phyloP scores from a whole-genome alignment of 2,329 filamentous ascomycete genomes.

The Teratosphaeria destructans region DNA sequence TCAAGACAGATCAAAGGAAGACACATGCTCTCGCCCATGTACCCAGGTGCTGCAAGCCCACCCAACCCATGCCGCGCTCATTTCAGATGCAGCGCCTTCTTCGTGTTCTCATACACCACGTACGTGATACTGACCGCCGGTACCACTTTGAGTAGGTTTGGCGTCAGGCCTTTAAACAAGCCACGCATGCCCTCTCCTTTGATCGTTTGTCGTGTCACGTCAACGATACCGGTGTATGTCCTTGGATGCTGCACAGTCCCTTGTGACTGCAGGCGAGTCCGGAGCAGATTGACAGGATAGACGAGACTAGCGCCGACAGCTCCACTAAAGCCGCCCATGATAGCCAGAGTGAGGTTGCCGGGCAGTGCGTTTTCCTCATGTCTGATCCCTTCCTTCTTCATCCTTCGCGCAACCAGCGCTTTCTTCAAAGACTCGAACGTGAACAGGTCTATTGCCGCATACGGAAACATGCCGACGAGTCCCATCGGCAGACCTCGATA shows the following conservation, averaged over 20 bases:
- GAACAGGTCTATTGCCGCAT: conserved; percentile 90
- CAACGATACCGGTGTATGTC: conserved; percentile 82
- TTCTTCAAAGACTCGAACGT: conserved; percentile 91
- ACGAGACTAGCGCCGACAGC: conserved; percentile 89
- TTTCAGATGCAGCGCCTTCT: conserved; percentile 49
- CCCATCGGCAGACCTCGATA: conserved; percentile 94
- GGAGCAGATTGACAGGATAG: conserved; percentile 87
- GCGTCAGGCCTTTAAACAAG: conserved; percentile 88
- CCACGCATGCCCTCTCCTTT: conserved; percentile 73
- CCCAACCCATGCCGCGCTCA: conserved; percentile 4
- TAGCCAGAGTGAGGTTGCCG: conserved; percentile 72
- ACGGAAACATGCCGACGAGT: conserved; percentile 92
- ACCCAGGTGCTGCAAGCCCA: not conserved
- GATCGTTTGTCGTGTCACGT: conserved; percentile 76
- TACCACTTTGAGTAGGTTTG: conserved; percentile 91
- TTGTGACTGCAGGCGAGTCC: conserved; percentile 78
- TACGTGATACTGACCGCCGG: conserved; percentile 90
- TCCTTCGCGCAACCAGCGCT: conserved; percentile 58
- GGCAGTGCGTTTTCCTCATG: conserved; percentile 72
- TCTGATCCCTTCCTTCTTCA: conserved; percentile 57
- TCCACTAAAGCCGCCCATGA: conserved; percentile 83
- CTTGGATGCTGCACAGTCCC: conserved; percentile 84
- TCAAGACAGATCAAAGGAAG: not conserved
- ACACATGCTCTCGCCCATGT: not conserved
- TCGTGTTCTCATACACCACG: conserved; percentile 85